Percentiles rank a stretch among this genome's conserved stretches.
These are phyloP conservation scores for Piloderma croceum DNA, from an alignment of 768 basidiomycete species.

Conservation along the genomic window DNA sequence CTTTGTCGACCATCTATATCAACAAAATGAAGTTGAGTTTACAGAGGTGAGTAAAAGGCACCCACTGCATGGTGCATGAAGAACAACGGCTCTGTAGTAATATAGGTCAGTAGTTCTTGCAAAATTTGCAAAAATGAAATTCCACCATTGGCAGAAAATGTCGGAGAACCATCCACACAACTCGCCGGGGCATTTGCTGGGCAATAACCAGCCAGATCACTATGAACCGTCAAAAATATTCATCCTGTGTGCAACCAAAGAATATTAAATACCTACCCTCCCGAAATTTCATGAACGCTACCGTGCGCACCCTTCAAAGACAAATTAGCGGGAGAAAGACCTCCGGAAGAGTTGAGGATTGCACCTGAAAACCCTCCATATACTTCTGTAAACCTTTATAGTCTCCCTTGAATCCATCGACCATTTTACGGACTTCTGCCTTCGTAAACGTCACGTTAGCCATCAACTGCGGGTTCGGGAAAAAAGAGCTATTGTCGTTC, in stretches of 20 bases:
- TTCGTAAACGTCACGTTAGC: slow-evolving; percentile 25
- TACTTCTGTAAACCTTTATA: slow-evolving; percentile 26
- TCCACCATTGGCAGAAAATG: slow-evolving; percentile 29
- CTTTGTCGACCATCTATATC: slow-evolving; percentile 10
- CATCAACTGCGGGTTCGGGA: slow-evolving; percentile 13
- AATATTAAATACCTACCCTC: slow-evolving; percentile 22
- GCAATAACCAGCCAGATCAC: slow-evolving; percentile 27
- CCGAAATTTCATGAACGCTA: slow-evolving; percentile 28
- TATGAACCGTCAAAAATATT: slow-evolving; percentile 5
- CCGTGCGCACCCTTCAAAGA: slow-evolving; percentile 26
- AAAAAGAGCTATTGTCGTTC: slow-evolving; percentile 6
- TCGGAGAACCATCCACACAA: slow-evolving; percentile 22
- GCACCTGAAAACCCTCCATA: slow-evolving; percentile 25
- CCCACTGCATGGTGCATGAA: slow-evolving; percentile 31
- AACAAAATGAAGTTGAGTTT: not conserved
- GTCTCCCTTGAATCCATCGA: slow-evolving; percentile 24
- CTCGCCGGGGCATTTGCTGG: slow-evolving; percentile 17
- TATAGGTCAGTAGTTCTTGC: not conserved
- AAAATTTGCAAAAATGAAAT: not conserved
- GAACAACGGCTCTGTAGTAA: slow-evolving; percentile 30
- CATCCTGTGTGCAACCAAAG: too few relatives aligned
- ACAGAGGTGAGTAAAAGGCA: not conserved
- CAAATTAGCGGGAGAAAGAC: not conserved
- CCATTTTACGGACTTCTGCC: slow-evolving; percentile 16
- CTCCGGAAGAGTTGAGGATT: not conserved